Conservation (phyloP, 73 alveolate species). For the Paramecium sexaurelia region DNA sequence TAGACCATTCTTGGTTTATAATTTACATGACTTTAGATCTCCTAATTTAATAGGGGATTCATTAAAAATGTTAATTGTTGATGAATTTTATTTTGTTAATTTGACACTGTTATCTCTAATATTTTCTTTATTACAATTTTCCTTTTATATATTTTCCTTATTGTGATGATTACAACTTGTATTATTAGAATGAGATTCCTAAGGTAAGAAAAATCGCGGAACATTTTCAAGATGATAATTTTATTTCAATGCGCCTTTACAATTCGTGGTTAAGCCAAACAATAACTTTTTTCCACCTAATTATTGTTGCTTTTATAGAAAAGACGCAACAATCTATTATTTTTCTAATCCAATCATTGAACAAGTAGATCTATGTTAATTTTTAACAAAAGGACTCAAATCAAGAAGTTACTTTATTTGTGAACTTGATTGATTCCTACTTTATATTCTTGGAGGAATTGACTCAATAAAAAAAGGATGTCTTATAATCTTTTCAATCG, state of each 20-base stretch:
- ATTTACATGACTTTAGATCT: constrained; percentile 40
- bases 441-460: background rate
- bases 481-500: background rate
- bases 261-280: constrained; percentile 12
- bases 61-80: background rate
- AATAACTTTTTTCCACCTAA: constrained; percentile 45
- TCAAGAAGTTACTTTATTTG: constrained; percentile 14
- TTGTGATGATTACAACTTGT: constrained; percentile 22
- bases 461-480: constrained; percentile 38
- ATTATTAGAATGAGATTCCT: constrained; percentile 26
- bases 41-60: constrained; percentile 27
- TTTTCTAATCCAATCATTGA: constrained; percentile 46
- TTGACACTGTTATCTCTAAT: background rate
- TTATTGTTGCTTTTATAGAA: constrained; percentile 4
- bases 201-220: constrained; percentile 22
- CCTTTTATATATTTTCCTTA: constrained; percentile 24
- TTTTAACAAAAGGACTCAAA: constrained; percentile 45
- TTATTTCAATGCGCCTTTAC: background rate
- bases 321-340: background rate
- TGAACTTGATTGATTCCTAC: constrained; percentile 37
- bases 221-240: background rate
- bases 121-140: background rate
- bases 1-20: background rate
- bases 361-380: constrained; percentile 18
- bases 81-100: background rate